phyloP scores from a whole-genome alignment of 371 early-diverging fungal species.

The Rhizopus delemar region DNA sequence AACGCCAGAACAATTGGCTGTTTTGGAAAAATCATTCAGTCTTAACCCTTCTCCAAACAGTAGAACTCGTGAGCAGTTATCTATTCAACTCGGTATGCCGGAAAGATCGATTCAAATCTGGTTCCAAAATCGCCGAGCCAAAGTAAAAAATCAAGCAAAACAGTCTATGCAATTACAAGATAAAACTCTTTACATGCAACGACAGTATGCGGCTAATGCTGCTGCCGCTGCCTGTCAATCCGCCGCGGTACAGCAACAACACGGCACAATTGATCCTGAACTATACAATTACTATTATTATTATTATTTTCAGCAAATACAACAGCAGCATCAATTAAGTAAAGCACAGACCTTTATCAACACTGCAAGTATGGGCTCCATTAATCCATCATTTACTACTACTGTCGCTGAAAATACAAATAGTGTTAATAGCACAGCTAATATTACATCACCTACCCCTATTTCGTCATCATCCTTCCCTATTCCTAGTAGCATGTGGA shows the following conservation, averaged over 20 bases:
- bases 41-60: slow-evolving; percentile 75
- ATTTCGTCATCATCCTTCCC: background rate
- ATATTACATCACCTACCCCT: background rate
- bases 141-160: slow-evolving; percentile 77
- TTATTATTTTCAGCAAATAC: slow-evolving; percentile 51
- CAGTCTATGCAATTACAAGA: slow-evolving; percentile 30
- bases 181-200: slow-evolving; percentile 52
- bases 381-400: background rate
- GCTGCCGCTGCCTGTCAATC: slow-evolving; percentile 51
- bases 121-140: slow-evolving; percentile 99
- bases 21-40: slow-evolving; percentile 72
- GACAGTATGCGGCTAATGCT: slow-evolving; percentile 47
- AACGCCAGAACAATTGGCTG: slow-evolving; percentile 70
- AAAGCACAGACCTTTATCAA: slow-evolving; percentile 12
- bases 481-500: background rate
- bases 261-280: slow-evolving; percentile 39
- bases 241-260: slow-evolving; percentile 39
- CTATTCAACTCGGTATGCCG: slow-evolving; percentile 88
- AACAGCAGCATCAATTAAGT: slow-evolving; percentile 26
- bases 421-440: too few relatives aligned
- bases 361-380: background rate
- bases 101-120: slow-evolving; percentile 93
- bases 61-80: slow-evolving; percentile 80
- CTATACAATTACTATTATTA: slow-evolving; percentile 51
- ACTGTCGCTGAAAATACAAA: too few relatives aligned